phyloP scores from a whole-genome alignment of 1,284 basidiomycete species.

The Cutaneotrichosporon mucoides region DNA sequence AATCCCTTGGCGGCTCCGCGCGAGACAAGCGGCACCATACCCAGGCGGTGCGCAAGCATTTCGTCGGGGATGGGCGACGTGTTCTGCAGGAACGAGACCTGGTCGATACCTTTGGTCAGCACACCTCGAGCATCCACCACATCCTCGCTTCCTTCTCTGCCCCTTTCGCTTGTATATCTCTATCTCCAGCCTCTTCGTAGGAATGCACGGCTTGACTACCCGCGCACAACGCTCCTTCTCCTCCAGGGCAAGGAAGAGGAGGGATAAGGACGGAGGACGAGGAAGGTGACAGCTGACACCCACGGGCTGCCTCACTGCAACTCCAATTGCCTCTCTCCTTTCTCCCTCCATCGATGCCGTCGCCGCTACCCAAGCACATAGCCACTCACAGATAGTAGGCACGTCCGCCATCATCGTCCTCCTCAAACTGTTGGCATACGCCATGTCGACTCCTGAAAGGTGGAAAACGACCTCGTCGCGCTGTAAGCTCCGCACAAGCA shows the following conservation, averaged over 20 bases:
- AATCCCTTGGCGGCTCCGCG: conserved; percentile 77
- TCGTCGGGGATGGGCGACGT: conserved; percentile 95
- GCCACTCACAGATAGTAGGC: conserved; percentile 77
- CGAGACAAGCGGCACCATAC: conserved; percentile 87
- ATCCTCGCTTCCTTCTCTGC: too few species aligned
- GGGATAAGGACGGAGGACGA: too few species aligned
- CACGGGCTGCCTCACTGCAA: too few species aligned
- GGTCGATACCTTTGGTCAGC: conserved; percentile 75
- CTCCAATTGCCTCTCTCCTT: neutral
- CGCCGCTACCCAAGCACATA: neutral
- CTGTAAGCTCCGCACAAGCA: conserved; percentile 54
- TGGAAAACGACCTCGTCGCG: conserved; percentile 80
- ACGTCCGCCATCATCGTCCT: conserved; percentile 93
- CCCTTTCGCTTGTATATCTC: too few species aligned
- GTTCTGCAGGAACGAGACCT: conserved; percentile 89
- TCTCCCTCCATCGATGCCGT: too few species aligned
- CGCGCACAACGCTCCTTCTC: too few species aligned
- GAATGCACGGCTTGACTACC: too few species aligned
- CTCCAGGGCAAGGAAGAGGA: too few species aligned
- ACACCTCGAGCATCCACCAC: too few species aligned
- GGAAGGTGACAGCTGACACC: too few species aligned
- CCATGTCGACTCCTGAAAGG: conserved; percentile 86
- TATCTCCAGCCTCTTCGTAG: too few species aligned
- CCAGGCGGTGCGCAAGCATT: conserved; percentile 92
- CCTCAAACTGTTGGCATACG: conserved; percentile 85